A percentile compares a stretch with the other conserved stretches of the same genome.
Evolutionary conservation across 352 stramenopile genomes (phyloP).

Genomic region (Phytophthora lateralis): DNA sequence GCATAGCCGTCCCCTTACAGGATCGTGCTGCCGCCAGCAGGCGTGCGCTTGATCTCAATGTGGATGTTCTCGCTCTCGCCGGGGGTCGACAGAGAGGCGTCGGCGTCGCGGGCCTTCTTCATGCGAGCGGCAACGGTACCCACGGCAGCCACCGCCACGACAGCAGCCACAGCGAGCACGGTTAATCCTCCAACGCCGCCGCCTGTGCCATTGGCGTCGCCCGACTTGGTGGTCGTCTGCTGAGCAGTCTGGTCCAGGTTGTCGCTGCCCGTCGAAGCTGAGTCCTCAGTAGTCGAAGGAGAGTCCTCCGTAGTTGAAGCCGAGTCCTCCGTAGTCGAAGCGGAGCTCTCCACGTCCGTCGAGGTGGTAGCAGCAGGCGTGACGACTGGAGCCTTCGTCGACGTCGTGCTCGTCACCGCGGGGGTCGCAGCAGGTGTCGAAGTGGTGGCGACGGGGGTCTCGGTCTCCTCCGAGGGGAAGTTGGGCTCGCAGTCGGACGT

Average conservation of each 20-base stretch:
- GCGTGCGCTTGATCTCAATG: slow-evolving; percentile 48
- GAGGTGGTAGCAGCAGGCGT: slow-evolving; percentile 11
- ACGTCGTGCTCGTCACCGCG: slow-evolving; percentile 12
- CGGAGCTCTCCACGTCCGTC: slow-evolving; percentile 12
- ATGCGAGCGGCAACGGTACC: slow-evolving; percentile 29
- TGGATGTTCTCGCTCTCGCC: slow-evolving; percentile 40
- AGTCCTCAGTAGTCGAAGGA: background rate
- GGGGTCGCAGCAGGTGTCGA: slow-evolving; percentile 15
- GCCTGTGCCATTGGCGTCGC: background rate
- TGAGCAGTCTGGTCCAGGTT: slow-evolving; percentile 30
- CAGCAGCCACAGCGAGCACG: slow-evolving; percentile 12
- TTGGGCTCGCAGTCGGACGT: slow-evolving; percentile 40
- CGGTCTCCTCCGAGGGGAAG: slow-evolving; percentile 36
- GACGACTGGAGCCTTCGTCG: slow-evolving; percentile 3
- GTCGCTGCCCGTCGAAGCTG: slow-evolving; percentile 7
- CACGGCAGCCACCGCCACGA: slow-evolving; percentile 44
- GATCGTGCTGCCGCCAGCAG: slow-evolving; percentile 47
- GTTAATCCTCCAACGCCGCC: background rate
- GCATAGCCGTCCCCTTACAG: slow-evolving; percentile 31
- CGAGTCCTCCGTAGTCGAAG: slow-evolving; percentile 8
- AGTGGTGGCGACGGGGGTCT: slow-evolving; percentile 15
- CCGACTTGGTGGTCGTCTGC: slow-evolving; percentile 39
- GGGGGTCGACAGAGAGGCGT: slow-evolving; percentile 30
- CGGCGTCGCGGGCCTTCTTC: slow-evolving; percentile 32
- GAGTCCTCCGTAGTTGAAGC: slow-evolving; percentile 18